Percentiles rank a stretch among this genome's conserved stretches.
Conservation (phyloP, 345 rosid species). For the Aegle marmelos region DNA sequence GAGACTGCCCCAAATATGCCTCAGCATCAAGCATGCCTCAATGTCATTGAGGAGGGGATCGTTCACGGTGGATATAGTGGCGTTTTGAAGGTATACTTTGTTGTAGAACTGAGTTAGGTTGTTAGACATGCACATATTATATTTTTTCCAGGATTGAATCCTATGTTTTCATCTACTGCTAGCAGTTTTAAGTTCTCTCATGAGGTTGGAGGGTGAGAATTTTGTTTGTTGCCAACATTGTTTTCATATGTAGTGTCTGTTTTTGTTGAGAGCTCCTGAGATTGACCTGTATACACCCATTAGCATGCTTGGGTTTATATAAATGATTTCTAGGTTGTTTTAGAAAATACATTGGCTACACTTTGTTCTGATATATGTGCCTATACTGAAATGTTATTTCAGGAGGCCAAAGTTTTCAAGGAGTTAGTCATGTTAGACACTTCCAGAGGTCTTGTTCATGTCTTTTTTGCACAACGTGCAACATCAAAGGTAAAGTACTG, state of each 20-base stretch:
- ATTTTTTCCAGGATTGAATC: not conserved
- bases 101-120: slow-evolving; percentile 2
- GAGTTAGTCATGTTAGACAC: slow-evolving; percentile 70
- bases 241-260: not conserved
- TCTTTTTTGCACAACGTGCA: slow-evolving; percentile 82
- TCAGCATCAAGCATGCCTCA: slow-evolving; percentile 83
- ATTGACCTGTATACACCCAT: not conserved
- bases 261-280: not conserved
- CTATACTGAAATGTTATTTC: slow-evolving; percentile 28
- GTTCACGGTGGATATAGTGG: slow-evolving; percentile 92
- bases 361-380: slow-evolving; percentile 1
- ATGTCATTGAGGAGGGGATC: slow-evolving; percentile 90
- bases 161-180: slow-evolving; percentile 5
- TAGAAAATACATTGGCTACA: not conserved
- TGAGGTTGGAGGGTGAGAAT: not conserved
- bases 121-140: not conserved
- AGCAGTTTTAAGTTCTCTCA: not conserved
- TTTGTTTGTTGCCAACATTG: not conserved
- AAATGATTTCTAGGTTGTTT: not conserved
- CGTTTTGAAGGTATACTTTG: slow-evolving; percentile 61
- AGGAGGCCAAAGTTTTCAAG: slow-evolving; percentile 86
- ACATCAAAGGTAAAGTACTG: slow-evolving; percentile 63
- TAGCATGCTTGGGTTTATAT: slow-evolving; percentile 9
- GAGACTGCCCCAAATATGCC: slow-evolving; percentile 84
- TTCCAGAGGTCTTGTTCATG: slow-evolving; percentile 81